Conservation (phyloP, 108 stramenopile species). For the Stephanodiscus minutulus region DNA sequence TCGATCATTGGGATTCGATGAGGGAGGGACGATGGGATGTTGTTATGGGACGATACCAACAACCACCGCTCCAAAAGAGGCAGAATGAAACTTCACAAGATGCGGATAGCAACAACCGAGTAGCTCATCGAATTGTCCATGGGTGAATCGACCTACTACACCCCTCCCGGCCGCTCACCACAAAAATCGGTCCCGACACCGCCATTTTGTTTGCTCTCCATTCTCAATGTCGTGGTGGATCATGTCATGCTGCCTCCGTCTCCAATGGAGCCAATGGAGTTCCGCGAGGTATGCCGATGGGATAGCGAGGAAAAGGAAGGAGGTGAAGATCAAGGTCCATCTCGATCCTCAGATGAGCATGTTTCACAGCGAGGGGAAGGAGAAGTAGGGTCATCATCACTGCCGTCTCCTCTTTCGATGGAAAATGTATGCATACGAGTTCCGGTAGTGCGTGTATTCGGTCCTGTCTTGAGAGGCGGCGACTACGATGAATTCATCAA, state of each 20-base stretch:
- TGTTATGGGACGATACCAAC: too few species aligned
- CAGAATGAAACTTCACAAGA: too few species aligned
- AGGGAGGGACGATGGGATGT: too few species aligned
- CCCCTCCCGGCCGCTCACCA: neutral
- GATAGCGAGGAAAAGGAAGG: slow-evolving; percentile 2
- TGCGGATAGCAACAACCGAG: too few species aligned
- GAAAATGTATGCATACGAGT: slow-evolving; percentile 39
- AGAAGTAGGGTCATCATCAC: neutral
- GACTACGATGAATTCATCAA: slow-evolving; percentile 7
- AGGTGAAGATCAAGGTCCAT: neutral
- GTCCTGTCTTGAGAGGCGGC: slow-evolving; percentile 59
- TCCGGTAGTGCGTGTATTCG: slow-evolving; percentile 82
- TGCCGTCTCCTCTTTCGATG: neutral
- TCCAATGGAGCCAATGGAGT: slow-evolving; percentile 73
- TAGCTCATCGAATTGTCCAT: neutral
- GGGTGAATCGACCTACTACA: neutral
- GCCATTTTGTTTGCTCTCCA: slow-evolving; percentile 46
- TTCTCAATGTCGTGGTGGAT: slow-evolving; percentile 84
- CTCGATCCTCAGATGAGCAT: neutral
- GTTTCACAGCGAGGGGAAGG: neutral
- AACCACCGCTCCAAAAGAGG: too few species aligned
- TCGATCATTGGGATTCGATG: too few species aligned
- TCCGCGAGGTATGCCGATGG: slow-evolving; percentile 20
- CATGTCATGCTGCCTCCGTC: slow-evolving; percentile 74
- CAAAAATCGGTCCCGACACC: neutral